Percentiles rank a stretch among this genome's conserved stretches.
Conservation (phyloP, 148 eudicot species). For the Rhododendron henanense region DNA sequence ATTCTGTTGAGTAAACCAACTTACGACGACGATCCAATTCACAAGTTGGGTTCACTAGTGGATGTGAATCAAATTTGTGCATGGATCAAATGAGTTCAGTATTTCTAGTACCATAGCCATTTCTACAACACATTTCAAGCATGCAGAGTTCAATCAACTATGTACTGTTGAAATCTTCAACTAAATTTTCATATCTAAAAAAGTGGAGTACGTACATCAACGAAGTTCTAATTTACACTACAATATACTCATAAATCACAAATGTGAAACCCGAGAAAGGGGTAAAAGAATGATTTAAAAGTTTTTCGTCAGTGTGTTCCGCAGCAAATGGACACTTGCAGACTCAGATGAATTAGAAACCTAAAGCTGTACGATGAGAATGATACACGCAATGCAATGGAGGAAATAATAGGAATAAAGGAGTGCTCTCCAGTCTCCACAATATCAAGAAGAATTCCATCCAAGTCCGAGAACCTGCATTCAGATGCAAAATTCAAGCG, state of each 20-base stretch:
- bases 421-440: background rate
- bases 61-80: no score
- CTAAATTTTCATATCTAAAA: background rate
- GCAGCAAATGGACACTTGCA: background rate
- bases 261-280: slow-evolving; percentile 2
- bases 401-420: background rate
- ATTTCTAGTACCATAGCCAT: background rate
- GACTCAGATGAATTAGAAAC: slow-evolving; percentile 5
- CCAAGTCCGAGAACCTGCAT: slow-evolving; percentile 9
- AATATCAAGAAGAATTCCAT: background rate
- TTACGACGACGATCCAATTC: no score
- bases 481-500: background rate
- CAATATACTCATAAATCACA: background rate
- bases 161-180: background rate
- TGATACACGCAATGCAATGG: background rate
- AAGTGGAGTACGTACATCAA: background rate
- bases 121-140: background rate
- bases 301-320: background rate
- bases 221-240: background rate
- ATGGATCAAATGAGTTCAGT: no score
- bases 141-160: background rate
- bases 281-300: slow-evolving; percentile 6
- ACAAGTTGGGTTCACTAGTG: no score
- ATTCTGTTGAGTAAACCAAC: no score
- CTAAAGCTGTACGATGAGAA: background rate